Evolutionary conservation across 2,329 filamentous ascomycete species (phyloP), one percentile per base, ranked within the genome.

Genomic region (Neonectria faginata): DNA sequence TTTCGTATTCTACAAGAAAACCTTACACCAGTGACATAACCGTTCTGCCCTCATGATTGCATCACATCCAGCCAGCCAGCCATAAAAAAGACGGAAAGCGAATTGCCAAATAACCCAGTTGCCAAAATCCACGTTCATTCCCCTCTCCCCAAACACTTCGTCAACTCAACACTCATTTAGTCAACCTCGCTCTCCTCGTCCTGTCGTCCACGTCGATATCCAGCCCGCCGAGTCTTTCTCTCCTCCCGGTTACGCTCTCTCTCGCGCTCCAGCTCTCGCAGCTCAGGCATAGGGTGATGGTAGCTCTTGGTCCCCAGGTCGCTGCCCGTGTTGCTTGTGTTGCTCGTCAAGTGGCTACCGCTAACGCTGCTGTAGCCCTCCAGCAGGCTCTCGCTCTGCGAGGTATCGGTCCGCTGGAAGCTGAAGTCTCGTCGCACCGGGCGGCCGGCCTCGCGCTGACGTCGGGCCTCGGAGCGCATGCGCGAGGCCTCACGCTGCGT

Each of bases 271-370:
- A 76, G 64, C 72, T 78, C 77, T 70, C 65, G 80, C 68, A 86
- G 74, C 67, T 86, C 85, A 2, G 86, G 86, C 74, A 87, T 85
- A 41, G 83, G 77, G 69, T 88, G 85, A 68, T 80, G 81, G 72
- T 89, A 88, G 41, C 85, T 82, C 81, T 88, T 88, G 69, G 85
- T 88, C 31, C 86, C 86, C 9, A 84, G 69, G 2, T 88, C 86
- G 73, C 82, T 84, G 48, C 77, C 77, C 3, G 75, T 73, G 75
- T 76, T 62, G 74, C 75, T 62, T 3, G 82, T 81, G 73, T 81
- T 83, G 60, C 79, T 77, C 16, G 67, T 65, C 57, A 70, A 47
- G 42, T 70, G 64, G 48, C 41, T 71, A 64, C 79, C 78, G 51
- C 70, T 73, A 73, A 78, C 80, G 55, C 77, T 77, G 31, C 79